A percentile compares a stretch with the other conserved stretches of the same genome.
Evolutionary conservation across 176 grass and related monocot species (phyloP).

Genomic region (Guadua angustifolia): DNA sequence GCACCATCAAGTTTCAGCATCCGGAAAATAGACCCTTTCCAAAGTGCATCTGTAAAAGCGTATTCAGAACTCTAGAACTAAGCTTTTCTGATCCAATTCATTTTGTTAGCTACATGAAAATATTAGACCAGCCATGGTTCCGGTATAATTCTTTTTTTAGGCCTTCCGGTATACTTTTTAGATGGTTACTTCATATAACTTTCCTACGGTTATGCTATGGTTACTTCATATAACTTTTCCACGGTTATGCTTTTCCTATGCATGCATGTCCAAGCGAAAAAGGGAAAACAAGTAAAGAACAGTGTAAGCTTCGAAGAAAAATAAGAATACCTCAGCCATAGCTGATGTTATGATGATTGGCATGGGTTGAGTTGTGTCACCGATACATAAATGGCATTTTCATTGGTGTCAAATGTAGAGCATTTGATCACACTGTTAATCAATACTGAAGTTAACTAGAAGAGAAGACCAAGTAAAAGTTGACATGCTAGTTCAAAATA

Average conservation of each 20-base stretch:
- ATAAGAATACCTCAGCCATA: conserved; percentile 74
- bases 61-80: not conserved
- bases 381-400: conserved; percentile 40
- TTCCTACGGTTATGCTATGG: not conserved
- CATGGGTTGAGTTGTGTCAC: conserved; percentile 92
- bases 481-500: no score
- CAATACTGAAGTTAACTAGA: no score
- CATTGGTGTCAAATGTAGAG: no score
- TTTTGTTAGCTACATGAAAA: not conserved
- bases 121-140: not conserved
- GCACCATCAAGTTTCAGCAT: not conserved
- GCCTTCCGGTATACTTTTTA: not conserved
- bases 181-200: not conserved
- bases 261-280: not conserved
- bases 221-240: not conserved
- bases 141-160: not conserved
- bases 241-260: not conserved
- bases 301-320: conserved; percentile 9
- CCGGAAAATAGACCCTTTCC: not conserved
- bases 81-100: not conserved
- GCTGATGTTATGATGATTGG: conserved; percentile 73
- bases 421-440: no score
- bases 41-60: not conserved
- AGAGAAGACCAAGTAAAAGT: no score
- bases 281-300: not conserved